Base-by-base conservation (phyloP, 768 basidiomycete species). In the Agrocybe chaxingu region DNA sequence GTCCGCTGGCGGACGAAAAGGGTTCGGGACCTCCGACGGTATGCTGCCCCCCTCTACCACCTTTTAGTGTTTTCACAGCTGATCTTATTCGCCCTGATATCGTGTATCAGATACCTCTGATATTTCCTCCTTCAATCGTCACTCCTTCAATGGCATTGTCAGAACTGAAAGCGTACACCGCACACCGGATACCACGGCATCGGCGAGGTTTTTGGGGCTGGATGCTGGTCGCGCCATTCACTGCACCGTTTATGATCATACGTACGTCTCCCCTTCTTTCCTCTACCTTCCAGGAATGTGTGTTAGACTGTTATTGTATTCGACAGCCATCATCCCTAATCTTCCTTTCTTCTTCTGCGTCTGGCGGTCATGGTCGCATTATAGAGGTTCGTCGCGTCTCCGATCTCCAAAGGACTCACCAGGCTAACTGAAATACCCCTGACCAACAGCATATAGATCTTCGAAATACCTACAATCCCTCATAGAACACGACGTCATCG, bases 351-450 rank as follows among this genome's bases (percentile, higher is more conserved):
- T 92, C 71, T 92, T 88, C 67, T 90, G 87, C 58, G 79, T 75
- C 8, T 92, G 89, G 89, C 76, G 89, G 39, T 83, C 87, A 38
- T 92, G 89, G 89, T 85, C 84, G 36, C 89, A 92, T 66, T 92
- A 85, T 63, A 79, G 75, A 77, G 88, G 89, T 88, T 50, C 39
- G 51, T 48, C 33, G 7, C 24, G 48, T 50, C 32, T 8, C 29
- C 50, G 38, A 29, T 7, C 31, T 46, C 1, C 24, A 24, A 24
- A 24, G 4, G 24, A 24, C 24, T 24, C 24, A 4, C 4, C 24
- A 24, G 24, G 24, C 24, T 24, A 24, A 24, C 24, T 24, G 7
- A 12, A 29, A 13, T 42, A 1, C 19, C 29, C 3, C 7, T 42
- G 13, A 4, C 7, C 12, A 18, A 3, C 59, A 88, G 87, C 86